A percentile compares a stretch with the other conserved stretches of the same genome.
Conservation (phyloP, 2,329 filamentous ascomycete genomes). For the Pleurostoma richardsiae region DNA sequence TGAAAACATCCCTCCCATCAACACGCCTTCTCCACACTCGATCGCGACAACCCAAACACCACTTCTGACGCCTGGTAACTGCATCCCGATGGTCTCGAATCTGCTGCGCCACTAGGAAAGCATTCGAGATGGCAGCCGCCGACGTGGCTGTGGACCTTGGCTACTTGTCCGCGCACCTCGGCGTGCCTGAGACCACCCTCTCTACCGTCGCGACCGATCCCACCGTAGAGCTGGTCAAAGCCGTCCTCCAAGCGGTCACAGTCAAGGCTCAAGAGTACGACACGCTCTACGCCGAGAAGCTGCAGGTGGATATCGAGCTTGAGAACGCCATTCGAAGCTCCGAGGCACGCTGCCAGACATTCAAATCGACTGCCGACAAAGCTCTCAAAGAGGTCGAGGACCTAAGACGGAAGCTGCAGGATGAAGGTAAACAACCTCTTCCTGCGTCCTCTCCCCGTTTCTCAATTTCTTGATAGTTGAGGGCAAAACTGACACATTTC, state of each 20-base stretch:
- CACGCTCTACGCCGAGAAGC: slow-evolving; percentile 77
- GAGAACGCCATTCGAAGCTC: slow-evolving; percentile 82
- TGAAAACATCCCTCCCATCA: too few species aligned
- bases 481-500: slow-evolving; percentile 8
- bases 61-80: too few species aligned
- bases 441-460: slow-evolving; percentile 1
- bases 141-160: slow-evolving; percentile 55
- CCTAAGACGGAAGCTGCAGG: slow-evolving; percentile 72
- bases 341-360: slow-evolving; percentile 75
- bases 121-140: slow-evolving; percentile 50
- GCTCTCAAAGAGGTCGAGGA: slow-evolving; percentile 79
- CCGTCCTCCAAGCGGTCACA: slow-evolving; percentile 69
- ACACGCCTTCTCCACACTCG: too few species aligned
- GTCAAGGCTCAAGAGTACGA: slow-evolving; percentile 80
- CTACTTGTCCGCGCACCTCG: slow-evolving; percentile 69
- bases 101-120: background rate
- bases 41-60: too few species aligned
- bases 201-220: slow-evolving; percentile 58
- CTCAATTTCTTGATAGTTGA: background rate
- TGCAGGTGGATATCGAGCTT: slow-evolving; percentile 85
- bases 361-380: slow-evolving; percentile 79
- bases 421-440: slow-evolving; percentile 60
- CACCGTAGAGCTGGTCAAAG: slow-evolving; percentile 72
- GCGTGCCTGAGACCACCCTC: slow-evolving; percentile 61
- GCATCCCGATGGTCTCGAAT: too few species aligned